These are phyloP conservation scores for Rhizomucor pusillus DNA, from an alignment of 371 early-diverging fungal genomes.

Conservation along the genomic window DNA sequence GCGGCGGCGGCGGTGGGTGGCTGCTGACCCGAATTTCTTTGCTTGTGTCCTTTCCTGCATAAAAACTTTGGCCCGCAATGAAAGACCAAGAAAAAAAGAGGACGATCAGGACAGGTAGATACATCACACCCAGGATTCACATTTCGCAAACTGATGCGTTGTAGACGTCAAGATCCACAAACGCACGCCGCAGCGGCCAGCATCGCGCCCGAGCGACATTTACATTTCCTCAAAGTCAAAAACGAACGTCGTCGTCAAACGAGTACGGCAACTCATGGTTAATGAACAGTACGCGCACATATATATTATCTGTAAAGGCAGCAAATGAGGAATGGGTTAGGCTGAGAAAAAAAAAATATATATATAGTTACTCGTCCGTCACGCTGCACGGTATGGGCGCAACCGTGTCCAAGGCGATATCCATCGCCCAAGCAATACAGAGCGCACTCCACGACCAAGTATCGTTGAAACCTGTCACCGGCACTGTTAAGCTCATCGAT, in stretches of 20 bases:
- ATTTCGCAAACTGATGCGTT: neutral
- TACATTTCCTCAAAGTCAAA: conserved; percentile 56
- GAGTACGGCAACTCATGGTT: conserved; percentile 46
- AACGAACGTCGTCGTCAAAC: conserved; percentile 30
- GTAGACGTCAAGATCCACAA: conserved; percentile 1
- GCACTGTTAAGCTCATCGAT: conserved; percentile 50
- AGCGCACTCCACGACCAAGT: conserved; percentile 44
- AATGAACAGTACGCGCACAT: conserved; percentile 43
- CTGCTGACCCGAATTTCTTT: too few relatives aligned
- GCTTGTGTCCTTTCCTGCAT: too few relatives aligned
- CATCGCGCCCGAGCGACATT: conserved; percentile 40
- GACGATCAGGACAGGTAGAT: too few relatives aligned
- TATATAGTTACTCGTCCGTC: conserved; percentile 11
- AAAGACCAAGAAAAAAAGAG: too few relatives aligned
- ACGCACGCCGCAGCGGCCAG: conserved; percentile 11
- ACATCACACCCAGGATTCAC: neutral
- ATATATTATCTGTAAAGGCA: too few relatives aligned
- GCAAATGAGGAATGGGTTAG: too few relatives aligned
- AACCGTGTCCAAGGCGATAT: conserved; percentile 53
- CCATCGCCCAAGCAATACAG: conserved; percentile 51
- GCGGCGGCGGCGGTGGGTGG: too few relatives aligned
- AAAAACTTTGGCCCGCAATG: too few relatives aligned
- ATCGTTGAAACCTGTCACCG: conserved; percentile 43
- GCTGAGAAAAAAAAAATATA: conserved; percentile 20
- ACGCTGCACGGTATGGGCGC: conserved; percentile 76